Evolutionary conservation across 495 filamentous ascomycete genomes (phyloP).

Genomic region (Neurospora tetrasperma): DNA sequence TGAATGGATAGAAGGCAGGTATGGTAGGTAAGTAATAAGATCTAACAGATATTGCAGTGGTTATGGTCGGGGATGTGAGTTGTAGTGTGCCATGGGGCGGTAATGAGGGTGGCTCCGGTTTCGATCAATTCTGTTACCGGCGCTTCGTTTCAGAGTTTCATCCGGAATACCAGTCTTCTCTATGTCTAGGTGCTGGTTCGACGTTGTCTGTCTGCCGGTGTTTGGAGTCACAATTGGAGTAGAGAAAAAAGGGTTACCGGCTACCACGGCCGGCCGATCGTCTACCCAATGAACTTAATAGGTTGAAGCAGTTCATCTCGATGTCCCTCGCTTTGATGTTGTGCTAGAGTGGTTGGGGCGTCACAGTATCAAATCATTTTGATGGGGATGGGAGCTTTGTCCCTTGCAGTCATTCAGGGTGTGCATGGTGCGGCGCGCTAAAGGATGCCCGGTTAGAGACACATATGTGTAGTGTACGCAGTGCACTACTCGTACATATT

Average conservation of each 20-base stretch:
- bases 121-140: neutral
- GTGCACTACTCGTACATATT: too few relatives aligned
- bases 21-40: neutral
- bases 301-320: neutral
- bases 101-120: neutral
- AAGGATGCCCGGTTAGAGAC: neutral
- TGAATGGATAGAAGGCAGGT: neutral
- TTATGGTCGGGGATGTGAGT: neutral
- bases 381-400: neutral
- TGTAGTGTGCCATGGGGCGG: neutral
- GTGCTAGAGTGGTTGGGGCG: neutral
- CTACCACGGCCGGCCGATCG: neutral
- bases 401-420: neutral
- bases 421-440: neutral
- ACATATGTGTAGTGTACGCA: too few relatives aligned
- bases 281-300: neutral
- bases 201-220: too few relatives aligned
- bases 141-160: neutral
- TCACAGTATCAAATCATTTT: neutral
- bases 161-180: neutral
- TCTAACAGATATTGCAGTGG: neutral
- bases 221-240: neutral
- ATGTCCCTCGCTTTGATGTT: neutral
- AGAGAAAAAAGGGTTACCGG: neutral
- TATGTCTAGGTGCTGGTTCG: too few relatives aligned